Evolutionary conservation across 1,139 yeast genomes (phyloP), one percentile per base, ranked within the genome.

Genomic region (Diutina sp.): DNA sequence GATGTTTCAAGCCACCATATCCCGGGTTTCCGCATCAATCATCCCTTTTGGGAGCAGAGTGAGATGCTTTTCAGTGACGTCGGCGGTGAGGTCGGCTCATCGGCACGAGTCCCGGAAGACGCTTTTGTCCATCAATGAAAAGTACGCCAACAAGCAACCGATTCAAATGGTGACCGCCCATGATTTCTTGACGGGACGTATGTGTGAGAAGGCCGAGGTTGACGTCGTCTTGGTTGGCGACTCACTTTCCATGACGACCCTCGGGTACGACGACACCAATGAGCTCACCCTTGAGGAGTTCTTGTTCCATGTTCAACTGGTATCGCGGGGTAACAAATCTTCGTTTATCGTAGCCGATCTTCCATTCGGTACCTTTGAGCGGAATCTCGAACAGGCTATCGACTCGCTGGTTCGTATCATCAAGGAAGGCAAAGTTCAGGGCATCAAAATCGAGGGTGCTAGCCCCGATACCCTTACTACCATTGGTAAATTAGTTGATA

Each of bases 391-490:
- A 44, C 82, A 85, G 60, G 97, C 97, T 1, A 69, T 87, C 4
- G 76, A 74, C 7, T 79, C 86, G 7, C 82, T 95, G 0, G 70
- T 87, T 2, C 70, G 74, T 54, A 68, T 91, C 65, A 77, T 91
- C 64, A 73, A 83, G 58, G 78, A 83, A 6, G 86, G 85, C 14
- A 77, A 79, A 55, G 85, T 85, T 0, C 91, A 89, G 59, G 91
- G 87, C 0, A 77, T 93, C 59, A 93, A 93, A 66, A 64, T 93
- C n/a, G 99, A 93, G 70, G 96, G 97, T 8, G 95, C 95, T 0
- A 18, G 16, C 11, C 66, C 64, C 45, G 84, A 82, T 60, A 77
- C 83, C 4, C 63, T 69, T 5, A 67, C 70, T 4, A 69, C 72
- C 1, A 78, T 89, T 35, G 63, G 69, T 56, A 75, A 74, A 58